A percentile compares a stretch with the other conserved stretches of the same genome.
Conservation (phyloP, 495 filamentous ascomycete species). For the Saxophila tyrrhenica region DNA sequence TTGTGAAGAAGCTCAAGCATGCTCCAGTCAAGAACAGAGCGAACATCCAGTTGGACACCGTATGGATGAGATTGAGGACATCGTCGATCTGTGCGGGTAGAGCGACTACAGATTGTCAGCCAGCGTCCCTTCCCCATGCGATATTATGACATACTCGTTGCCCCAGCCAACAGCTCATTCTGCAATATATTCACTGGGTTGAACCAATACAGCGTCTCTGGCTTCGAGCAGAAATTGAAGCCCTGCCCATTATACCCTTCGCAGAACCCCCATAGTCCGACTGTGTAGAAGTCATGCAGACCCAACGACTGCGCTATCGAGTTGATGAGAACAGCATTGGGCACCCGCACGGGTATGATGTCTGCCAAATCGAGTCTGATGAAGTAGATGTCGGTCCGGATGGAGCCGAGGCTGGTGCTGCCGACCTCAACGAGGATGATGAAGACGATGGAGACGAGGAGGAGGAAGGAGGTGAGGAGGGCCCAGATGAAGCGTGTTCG, state of each 20-base stretch:
- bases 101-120: conserved; percentile 44
- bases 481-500: conserved; percentile 42
- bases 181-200: conserved; percentile 73
- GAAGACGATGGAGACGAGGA: conserved; percentile 64
- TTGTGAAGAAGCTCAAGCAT: conserved; percentile 54
- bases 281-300: conserved; percentile 87
- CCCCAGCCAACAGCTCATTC: conserved; percentile 65
- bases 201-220: conserved; percentile 70
- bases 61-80: conserved; percentile 60
- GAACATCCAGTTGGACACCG: conserved; percentile 87
- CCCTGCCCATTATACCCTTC: conserved; percentile 66
- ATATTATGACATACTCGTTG: conserved; percentile 45
- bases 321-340: conserved; percentile 70
- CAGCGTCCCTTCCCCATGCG: not conserved
- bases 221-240: conserved; percentile 61
- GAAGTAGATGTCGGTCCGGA: conserved; percentile 64
- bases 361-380: conserved; percentile 71
- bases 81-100: conserved; percentile 60
- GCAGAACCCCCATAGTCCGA: conserved; percentile 83
- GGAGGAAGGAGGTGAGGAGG: conserved; percentile 53
- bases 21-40: conserved; percentile 65
- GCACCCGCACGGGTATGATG: conserved; percentile 65
- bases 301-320: conserved; percentile 79
- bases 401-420: conserved; percentile 46
- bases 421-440: conserved; percentile 68